Evolutionary conservation across 139 green algal genomes (phyloP), one percentile per base, ranked within the genome.

Genomic region (Trebouxia sp.): DNA sequence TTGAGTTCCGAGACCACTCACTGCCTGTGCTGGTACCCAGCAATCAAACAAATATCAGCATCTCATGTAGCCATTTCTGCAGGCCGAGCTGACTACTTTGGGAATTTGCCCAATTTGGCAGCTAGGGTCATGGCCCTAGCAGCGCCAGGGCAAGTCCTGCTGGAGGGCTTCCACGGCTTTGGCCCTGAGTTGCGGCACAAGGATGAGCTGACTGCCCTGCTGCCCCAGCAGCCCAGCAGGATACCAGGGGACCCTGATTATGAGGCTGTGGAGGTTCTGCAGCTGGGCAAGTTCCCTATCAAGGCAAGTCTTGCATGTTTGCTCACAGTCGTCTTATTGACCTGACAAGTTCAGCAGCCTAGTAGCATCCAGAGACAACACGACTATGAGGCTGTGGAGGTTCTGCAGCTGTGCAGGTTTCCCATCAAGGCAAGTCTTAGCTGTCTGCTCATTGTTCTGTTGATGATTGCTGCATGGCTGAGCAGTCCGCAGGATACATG

Each of bases 71-170:
- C 17, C 11, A 30, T 26, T 79, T 3, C 10, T 78, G 67, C 86
- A 88, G 91, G 91, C 4, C 85, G 92, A 2, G 92, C 93, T 10
- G 93, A 97, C 83, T 96, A 96, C 86, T 96, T 92, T 82, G 93
- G 93, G 5, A 85, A 83, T 28, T 80, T 97, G 79, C 84, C 92
- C 41, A 97, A 97, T 82, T 82, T 90, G 42, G 93, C 93, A 6
- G 93, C 93, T 0, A 78, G 93, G 0, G 89, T 97, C 55, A 86
- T 87, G 42, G 82, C 83, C 0, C 77, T 94, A 38, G 93, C 93
- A 6, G 65, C 80, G 6, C 90, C 91, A 0, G 93, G 93, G 1
- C 93, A 97, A 84, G 79, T 97, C 11, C 77, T 92, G 47, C 51
- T 91, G 81, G 85, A 91, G 69, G 87, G 82, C 50, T 78, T 65